Percentiles rank a stretch among this genome's conserved stretches.
phyloP scores from a whole-genome alignment of 768 basidiomycete species.

The Russula ochroleuca region DNA sequence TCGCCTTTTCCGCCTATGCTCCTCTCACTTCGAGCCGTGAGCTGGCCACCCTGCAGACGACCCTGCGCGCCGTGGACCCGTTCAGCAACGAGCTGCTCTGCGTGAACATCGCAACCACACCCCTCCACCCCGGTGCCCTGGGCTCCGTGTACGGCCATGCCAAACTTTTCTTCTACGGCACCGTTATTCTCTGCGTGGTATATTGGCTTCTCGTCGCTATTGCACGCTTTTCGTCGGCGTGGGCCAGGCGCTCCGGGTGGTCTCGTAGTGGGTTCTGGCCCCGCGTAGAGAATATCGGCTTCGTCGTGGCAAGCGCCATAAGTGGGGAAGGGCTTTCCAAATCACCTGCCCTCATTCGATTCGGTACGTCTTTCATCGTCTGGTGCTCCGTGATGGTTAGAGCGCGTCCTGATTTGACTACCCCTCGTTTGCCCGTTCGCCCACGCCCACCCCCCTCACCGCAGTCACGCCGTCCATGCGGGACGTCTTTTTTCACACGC shows the following conservation, averaged over 20 bases:
- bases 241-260: conserved; percentile 65
- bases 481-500: conserved; percentile 90
- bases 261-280: conserved; percentile 61
- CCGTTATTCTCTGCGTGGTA: conserved; percentile 65
- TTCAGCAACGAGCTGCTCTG: conserved; percentile 79
- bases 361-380: conserved; percentile 53
- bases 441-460: neutral
- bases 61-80: conserved; percentile 85
- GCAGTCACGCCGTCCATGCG: conserved; percentile 87
- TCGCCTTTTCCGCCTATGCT: conserved; percentile 76
- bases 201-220: conserved; percentile 82
- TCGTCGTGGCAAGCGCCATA: conserved; percentile 86
- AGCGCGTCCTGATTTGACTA: neutral
- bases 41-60: conserved; percentile 80
- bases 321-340: conserved; percentile 86
- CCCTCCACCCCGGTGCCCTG: conserved; percentile 56
- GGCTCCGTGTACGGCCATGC: conserved; percentile 63
- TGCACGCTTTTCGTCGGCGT: conserved; percentile 80
- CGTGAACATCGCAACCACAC: conserved; percentile 71
- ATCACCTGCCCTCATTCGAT: conserved; percentile 82
- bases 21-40: conserved; percentile 61
- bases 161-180: conserved; percentile 64
- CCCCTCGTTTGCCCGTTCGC: neutral
- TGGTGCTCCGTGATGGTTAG: neutral
- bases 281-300: conserved; percentile 76